Evolutionary conservation across 257 asterid species (phyloP).

Genomic region (Fraxinus cuspidata): DNA sequence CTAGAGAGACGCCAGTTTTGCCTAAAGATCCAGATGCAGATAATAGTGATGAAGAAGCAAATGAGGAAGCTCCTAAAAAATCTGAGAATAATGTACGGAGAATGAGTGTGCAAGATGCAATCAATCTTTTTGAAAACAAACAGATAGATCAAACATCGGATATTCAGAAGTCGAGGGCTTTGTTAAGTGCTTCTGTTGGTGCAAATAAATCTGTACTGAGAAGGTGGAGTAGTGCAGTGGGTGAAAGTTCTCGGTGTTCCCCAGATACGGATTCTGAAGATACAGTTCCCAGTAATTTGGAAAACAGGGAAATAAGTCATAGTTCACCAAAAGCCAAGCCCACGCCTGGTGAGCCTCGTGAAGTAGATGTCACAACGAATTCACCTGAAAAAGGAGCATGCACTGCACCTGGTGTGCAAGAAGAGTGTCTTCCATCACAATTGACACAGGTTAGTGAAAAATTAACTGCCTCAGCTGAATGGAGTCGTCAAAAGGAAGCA

Average conservation of each 20-base stretch:
- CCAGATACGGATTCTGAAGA: conserved; percentile 41
- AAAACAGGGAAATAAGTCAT: conserved; percentile 28
- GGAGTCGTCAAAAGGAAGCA: conserved; percentile 92
- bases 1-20: conserved; percentile 55
- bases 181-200: conserved; percentile 50
- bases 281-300: conserved; percentile 37
- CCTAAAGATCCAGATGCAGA: conserved; percentile 48
- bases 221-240: conserved; percentile 92
- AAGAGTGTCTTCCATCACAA: conserved; percentile 42
- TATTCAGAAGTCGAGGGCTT: conserved; percentile 55
- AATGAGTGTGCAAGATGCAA: conserved; percentile 95
- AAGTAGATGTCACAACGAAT: conserved; percentile 36
- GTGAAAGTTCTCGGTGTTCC: conserved; percentile 49
- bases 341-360: conserved; percentile 38
- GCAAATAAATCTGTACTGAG: conserved; percentile 81
- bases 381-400: conserved; percentile 37
- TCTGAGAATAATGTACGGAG: conserved; percentile 53
- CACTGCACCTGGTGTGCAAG: conserved; percentile 36
- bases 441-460: conserved; percentile 46
- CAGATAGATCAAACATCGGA: conserved; percentile 70
- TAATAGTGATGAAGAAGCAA: conserved; percentile 63
- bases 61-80: conserved; percentile 56
- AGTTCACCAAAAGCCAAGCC: conserved; percentile 40
- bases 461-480: conserved; percentile 65
- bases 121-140: conserved; percentile 87